These are phyloP conservation scores for Phytophthora sp. DNA, from an alignment of 352 stramenopile genomes.

Conservation along the genomic window DNA sequence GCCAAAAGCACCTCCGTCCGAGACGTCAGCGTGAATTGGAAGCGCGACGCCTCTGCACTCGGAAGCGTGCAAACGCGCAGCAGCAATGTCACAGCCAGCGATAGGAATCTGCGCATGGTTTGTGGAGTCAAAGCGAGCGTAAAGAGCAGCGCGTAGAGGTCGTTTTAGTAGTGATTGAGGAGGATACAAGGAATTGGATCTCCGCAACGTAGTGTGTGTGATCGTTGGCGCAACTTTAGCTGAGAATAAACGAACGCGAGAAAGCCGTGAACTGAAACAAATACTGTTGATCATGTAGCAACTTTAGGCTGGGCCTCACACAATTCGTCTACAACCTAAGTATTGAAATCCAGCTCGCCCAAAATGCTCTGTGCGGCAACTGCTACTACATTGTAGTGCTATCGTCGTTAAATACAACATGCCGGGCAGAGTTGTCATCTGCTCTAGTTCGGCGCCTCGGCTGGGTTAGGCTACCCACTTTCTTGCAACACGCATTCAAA, in stretches of 20 bases:
- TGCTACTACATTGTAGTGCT: too few relatives aligned
- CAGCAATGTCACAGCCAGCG: slow-evolving; percentile 25
- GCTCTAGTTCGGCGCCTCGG: background rate
- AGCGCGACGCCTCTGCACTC: slow-evolving; percentile 41
- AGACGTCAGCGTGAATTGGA: slow-evolving; percentile 54
- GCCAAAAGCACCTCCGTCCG: slow-evolving; percentile 40
- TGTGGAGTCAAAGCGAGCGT: background rate
- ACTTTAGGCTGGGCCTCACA: too few relatives aligned
- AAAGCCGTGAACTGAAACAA: too few relatives aligned
- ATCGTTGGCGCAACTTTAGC: slow-evolving; percentile 2
- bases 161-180: too few relatives aligned
- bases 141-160: background rate
- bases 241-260: background rate
- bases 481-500: background rate
- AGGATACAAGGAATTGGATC: slow-evolving; percentile 24
- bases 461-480: background rate
- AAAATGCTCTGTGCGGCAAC: too few relatives aligned
- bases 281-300: too few relatives aligned
- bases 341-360: too few relatives aligned
- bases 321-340: too few relatives aligned
- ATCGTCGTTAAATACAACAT: too few relatives aligned
- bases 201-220: slow-evolving; percentile 8
- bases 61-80: slow-evolving; percentile 22
- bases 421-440: slow-evolving; percentile 1
- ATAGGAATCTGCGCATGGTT: slow-evolving; percentile 28